These are phyloP conservation scores for Nicotiana attenuata DNA, from an alignment of 257 asterid genomes.

Conservation along the genomic window DNA sequence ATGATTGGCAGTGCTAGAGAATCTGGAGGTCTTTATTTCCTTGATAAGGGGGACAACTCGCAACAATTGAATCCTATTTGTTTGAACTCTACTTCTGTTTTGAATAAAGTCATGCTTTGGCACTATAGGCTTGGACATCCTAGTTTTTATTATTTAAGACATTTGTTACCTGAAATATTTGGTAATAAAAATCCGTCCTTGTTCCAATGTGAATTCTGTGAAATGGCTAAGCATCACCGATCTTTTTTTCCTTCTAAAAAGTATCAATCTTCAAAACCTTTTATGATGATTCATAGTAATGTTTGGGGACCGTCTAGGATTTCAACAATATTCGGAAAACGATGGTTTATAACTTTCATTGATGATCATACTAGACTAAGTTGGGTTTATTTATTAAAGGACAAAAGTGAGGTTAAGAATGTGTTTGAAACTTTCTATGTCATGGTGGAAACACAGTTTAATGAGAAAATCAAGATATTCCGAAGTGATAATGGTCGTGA, in stretches of 20 bases:
- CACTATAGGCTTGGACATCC: slow-evolving; percentile 9
- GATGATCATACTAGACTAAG: slow-evolving; percentile 3
- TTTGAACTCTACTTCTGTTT: background rate
- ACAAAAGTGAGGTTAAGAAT: background rate
- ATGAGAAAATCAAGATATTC: background rate
- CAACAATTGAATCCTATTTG: background rate
- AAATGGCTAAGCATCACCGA: background rate
- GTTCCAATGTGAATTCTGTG: slow-evolving; percentile 7
- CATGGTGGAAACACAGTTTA: slow-evolving; percentile 3
- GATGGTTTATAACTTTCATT: slow-evolving; percentile 2
- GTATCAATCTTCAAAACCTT: background rate
- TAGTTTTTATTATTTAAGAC: no score
- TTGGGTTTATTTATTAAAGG: background rate
- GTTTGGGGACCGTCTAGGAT: background rate
- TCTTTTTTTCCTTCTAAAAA: background rate
- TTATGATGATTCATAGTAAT: background rate
- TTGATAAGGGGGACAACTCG: background rate
- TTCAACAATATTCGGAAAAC: background rate
- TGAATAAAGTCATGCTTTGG: background rate
- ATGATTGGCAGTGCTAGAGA: slow-evolving; percentile 14
- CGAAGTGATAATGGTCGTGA: slow-evolving; percentile 8
- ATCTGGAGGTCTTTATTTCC: background rate
- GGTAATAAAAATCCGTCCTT: background rate
- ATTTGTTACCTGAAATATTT: background rate
- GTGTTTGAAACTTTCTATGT: background rate